A percentile compares a stretch with the other conserved stretches of the same genome.
Conservation (phyloP, 108 stramenopile genomes). For the Skeletonema marinoi region DNA sequence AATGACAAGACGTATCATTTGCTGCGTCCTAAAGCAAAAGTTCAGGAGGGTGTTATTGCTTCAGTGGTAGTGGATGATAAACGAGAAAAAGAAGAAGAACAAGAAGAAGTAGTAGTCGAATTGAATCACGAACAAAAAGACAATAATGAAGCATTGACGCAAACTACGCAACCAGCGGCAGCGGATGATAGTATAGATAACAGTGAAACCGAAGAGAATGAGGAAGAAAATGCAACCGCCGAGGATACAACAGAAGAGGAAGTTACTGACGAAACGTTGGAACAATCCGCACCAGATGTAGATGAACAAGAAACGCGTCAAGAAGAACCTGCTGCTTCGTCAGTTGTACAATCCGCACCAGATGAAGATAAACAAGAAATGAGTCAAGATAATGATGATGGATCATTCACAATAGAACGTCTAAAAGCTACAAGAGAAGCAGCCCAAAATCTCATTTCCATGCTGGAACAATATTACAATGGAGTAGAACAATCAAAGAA, state of each 20-base stretch:
- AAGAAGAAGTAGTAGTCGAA: neutral
- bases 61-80: neutral
- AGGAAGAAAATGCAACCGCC: neutral
- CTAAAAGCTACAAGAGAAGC: conserved; percentile 8
- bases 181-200: neutral
- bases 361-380: no score
- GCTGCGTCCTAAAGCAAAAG: neutral
- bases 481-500: conserved; percentile 1
- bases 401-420: conserved; percentile 3
- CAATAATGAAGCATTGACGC: neutral
- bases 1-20: neutral
- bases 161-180: neutral
- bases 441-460: conserved; percentile 7
- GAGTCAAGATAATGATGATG: neutral
- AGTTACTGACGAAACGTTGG: no score
- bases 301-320: neutral
- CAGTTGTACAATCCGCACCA: no score
- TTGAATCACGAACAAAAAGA: neutral
- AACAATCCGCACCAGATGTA: neutral
- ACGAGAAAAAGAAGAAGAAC: neutral
- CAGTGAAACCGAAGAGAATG: neutral
- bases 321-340: neutral
- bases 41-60: neutral
- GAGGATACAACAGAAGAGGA: neutral
- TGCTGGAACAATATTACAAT: conserved; percentile 23